Conservation (phyloP, 768 basidiomycete species). For the Lanmaoa pseudosensibilis region DNA sequence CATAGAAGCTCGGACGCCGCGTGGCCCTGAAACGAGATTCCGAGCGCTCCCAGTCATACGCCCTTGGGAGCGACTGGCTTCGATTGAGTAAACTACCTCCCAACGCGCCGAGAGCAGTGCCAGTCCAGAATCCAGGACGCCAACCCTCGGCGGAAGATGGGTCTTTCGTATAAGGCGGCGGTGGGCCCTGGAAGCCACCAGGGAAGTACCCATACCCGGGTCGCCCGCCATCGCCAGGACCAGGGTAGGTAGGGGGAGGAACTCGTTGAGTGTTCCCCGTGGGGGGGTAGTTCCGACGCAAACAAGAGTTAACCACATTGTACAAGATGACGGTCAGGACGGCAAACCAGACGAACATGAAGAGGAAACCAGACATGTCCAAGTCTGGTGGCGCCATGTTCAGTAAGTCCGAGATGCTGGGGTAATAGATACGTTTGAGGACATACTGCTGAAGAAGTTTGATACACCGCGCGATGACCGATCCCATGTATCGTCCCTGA, state of each 20-base stretch:
- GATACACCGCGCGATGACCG: conserved; percentile 13
- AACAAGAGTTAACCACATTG: conserved; percentile 56
- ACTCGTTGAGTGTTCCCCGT: conserved; percentile 32
- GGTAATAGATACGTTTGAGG: background rate
- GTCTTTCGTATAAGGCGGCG: conserved; percentile 57
- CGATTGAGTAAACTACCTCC: conserved; percentile 58
- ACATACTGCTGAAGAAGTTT: conserved; percentile 26
- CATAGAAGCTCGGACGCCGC: conserved; percentile 25
- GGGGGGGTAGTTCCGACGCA: conserved; percentile 33
- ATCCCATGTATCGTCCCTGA: conserved; percentile 18
- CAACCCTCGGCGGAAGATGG: conserved; percentile 38
- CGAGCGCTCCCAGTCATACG: conserved; percentile 64
- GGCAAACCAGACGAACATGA: conserved; percentile 56
- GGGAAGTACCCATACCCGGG: conserved; percentile 52
- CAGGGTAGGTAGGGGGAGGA: conserved; percentile 34
- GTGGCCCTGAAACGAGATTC: conserved; percentile 29
- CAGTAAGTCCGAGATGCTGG: background rate
- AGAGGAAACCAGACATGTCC: conserved; percentile 48
- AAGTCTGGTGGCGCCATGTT: conserved; percentile 41
- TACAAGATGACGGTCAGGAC: conserved; percentile 56
- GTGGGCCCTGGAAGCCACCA: conserved; percentile 46
- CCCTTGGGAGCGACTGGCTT: conserved; percentile 27
- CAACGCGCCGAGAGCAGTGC: conserved; percentile 70
- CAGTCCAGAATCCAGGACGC: conserved; percentile 85
- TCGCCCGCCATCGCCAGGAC: conserved; percentile 16